Base-by-base conservation (phyloP, 1,284 basidiomycete genomes). In the Boletus calvinii region DNA sequence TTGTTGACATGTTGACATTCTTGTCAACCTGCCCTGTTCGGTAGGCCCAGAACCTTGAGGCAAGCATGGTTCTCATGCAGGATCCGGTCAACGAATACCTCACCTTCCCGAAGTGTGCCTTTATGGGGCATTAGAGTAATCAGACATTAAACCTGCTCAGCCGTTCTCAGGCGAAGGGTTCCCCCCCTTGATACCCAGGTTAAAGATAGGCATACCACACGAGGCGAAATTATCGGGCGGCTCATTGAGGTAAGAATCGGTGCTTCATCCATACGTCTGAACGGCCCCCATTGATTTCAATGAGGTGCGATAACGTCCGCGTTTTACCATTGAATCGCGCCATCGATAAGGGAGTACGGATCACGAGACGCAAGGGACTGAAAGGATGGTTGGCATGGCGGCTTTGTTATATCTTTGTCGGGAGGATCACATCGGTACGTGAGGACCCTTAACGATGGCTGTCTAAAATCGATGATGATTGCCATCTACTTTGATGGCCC, bases 21-120 rank as follows among this genome's bases (percentile, higher is more conserved):
- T n/a, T n/a, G n/a, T n/a, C n/a, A n/a, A n/a, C n/a, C n/a, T 61
- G 12, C 52, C 62, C 4, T 43, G 62, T 66, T 62, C 41, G 53
- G 53, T 42, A 38, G 44, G 46, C 35, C 48, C 50, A 55, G 53
- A 65, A 60, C 56, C 56, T 43, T 52, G 39, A 54, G 42, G 36
- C 46, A 49, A 50, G 43, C 40, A 54, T 18, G 43, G 48, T 58
- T 62, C 59, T 54, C 52, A 56, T 61, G 51, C 54, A 64, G 63
- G 57, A 62, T 64, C 59, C 53, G 54, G 49, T 36, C 41, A 40
- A 64, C 36, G 24, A 52, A 46, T 24, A 32, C 17, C 49, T 51
- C 29, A 11, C 44, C 41, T 53, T 59, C 50, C 46, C 18, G 48
- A 40, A 35, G 35, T 20, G 46, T 44, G 40, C 54, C 48, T 51